Base-by-base conservation (phyloP, 192 early-diverging fungal genomes). In the Backusella luteola region DNA sequence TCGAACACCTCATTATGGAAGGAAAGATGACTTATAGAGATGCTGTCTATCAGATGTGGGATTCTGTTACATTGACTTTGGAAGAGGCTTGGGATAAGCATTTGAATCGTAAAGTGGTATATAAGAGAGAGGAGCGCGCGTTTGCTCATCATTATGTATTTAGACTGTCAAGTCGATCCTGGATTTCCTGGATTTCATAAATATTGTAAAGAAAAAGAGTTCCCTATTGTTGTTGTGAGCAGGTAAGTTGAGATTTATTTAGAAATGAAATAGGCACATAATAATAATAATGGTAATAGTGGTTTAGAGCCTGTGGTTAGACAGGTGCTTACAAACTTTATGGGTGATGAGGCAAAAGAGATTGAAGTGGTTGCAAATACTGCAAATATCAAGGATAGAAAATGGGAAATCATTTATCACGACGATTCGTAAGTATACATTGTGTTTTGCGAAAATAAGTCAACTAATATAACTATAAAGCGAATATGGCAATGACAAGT, bases 401-500 rank as follows among this genome's bases (percentile, higher is more conserved):
- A 81, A 38, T 94, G 93, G 93, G 77, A 87, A 12, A 87, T 93
- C 36, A 71, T 82, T n/a, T 94, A 88, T 74, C 53, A 80, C 36
- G 92, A 94, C 79, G 85, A 92, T 7, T 86, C 81, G 67, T 79
- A 77, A 79, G 79, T 66, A 21, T 15, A 4, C 15, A 17, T 6
- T 80, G 38, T 84, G 32, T 32, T 32, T 32, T 32, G 32, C 2
- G 32, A 32, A 32, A 7, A 46, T 68, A 46, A 41, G 19, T 17
- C n/a, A 44, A 44, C 42, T 44, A 44, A 44, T 14, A 44, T 14
- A 44, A 44, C 0, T 26, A 74, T 14, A 34, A 36, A 85, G 89
- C 34, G 77, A 84, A 29, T 84, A 88, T 71, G 90, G 89, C 29
- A 90, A 93, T 71, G 92, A 93, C 85, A 93, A 93, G 67, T 84